These are phyloP conservation scores for Calonectria pseudoturangicola DNA, from an alignment of 2,329 filamentous ascomycete genomes.

Conservation along the genomic window DNA sequence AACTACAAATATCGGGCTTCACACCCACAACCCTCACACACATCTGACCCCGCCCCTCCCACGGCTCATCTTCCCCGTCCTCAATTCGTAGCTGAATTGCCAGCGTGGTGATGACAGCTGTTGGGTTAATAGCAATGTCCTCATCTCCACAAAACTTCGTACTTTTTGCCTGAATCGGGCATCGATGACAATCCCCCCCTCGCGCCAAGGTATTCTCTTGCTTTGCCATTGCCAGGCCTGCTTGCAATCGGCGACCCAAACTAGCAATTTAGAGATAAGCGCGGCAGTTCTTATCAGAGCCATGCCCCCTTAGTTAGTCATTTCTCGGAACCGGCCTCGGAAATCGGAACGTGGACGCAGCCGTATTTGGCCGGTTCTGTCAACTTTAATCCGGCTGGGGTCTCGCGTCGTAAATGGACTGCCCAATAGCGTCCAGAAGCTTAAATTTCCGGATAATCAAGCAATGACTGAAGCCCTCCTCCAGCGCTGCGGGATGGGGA, in stretches of 20 bases:
- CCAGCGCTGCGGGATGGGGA: not conserved
- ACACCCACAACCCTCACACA: not conserved
- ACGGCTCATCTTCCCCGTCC: not conserved
- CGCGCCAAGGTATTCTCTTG: too few relatives aligned
- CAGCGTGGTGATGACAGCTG: not conserved
- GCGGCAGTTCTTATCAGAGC: not conserved
- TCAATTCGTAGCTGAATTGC: not conserved
- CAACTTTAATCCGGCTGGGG: not conserved
- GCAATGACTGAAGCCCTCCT: not conserved
- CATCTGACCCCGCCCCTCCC: not conserved
- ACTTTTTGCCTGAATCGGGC: conserved; percentile 15
- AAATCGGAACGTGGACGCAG: not conserved
- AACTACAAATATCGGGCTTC: conserved; percentile 12
- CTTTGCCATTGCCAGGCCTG: not conserved
- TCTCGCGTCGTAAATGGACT: not conserved
- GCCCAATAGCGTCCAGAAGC: not conserved
- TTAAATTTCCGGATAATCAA: not conserved
- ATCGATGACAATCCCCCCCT: not conserved
- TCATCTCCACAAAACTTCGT: not conserved
- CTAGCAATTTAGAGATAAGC: not conserved
- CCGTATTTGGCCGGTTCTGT: not conserved
- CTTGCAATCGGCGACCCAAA: not conserved
- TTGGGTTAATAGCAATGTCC: not conserved
- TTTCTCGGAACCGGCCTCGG: conserved; percentile 1
- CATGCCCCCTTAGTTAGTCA: not conserved